Evolutionary conservation across 176 grass and related monocot species (phyloP).

Genomic region (Triticum timopheevii): DNA sequence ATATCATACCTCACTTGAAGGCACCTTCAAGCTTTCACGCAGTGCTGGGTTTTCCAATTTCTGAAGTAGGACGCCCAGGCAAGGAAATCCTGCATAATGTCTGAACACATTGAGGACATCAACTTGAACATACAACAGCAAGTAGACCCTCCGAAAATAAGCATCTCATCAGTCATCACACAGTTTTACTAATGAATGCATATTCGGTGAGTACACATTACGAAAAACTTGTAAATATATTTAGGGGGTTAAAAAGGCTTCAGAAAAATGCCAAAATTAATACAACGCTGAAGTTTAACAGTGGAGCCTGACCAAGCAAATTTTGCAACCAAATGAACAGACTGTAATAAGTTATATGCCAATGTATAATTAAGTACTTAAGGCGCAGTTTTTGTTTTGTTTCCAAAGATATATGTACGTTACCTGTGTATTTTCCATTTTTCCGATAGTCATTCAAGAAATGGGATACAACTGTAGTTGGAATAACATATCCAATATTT

Average conservation of each 20-base stretch:
- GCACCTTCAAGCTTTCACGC: conserved; percentile 84
- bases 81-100: conserved; percentile 87
- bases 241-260: neutral
- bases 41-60: conserved; percentile 95
- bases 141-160: neutral
- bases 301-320: neutral
- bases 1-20: conserved; percentile 79
- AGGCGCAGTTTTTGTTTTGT: conserved; percentile 1
- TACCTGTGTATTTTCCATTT: conserved; percentile 99
- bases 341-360: neutral
- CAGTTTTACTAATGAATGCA: conserved; percentile 8
- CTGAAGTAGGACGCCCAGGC: conserved; percentile 90
- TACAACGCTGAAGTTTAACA: neutral
- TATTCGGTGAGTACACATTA: neutral
- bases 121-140: conserved; percentile 21
- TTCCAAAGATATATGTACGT: conserved; percentile 19
- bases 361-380: neutral
- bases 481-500: conserved; percentile 99
- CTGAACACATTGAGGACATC: conserved; percentile 15
- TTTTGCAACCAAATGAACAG: neutral
- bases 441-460: conserved; percentile 91
- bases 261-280: neutral
- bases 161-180: neutral
- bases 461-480: conserved; percentile 97
- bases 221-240: neutral